Percentiles rank a stretch among this genome's conserved stretches.
phyloP scores from a whole-genome alignment of 2,329 filamentous ascomycete species.

The Pseudocercospora musae region DNA sequence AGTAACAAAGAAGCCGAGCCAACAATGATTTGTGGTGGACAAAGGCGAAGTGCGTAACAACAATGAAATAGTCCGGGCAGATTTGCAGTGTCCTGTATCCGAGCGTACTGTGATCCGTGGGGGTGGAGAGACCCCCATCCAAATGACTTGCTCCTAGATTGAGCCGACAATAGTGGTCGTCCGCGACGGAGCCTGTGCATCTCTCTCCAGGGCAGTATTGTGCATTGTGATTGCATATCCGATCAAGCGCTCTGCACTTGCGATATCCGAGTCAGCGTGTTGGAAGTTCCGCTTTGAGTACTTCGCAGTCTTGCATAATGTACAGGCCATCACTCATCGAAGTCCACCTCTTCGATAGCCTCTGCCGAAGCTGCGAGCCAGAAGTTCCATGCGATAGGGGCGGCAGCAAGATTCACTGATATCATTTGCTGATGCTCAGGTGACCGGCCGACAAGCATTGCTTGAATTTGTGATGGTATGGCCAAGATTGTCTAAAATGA shows the following conservation, averaged over 20 bases:
- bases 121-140: background rate
- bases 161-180: background rate
- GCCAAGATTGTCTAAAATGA: too few species aligned
- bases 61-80: background rate
- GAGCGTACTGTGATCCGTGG: background rate
- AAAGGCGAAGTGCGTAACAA: background rate
- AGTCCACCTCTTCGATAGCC: background rate
- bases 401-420: too few species aligned
- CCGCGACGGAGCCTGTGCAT: background rate
- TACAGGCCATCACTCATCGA: background rate
- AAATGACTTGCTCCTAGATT: background rate
- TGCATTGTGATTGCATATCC: background rate
- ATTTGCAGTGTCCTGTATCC: background rate
- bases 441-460: too few species aligned
- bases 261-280: background rate
- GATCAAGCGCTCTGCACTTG: background rate
- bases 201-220: background rate
- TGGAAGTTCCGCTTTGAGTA: background rate
- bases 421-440: too few species aligned
- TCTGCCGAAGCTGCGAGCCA: background rate
- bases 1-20: background rate
- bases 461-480: too few species aligned
- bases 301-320: background rate
- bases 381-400: too few species aligned
- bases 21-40: background rate